Percentiles rank a stretch among this genome's conserved stretches.
phyloP scores from a whole-genome alignment of 2,329 filamentous ascomycete genomes.

The Kalmusia sp. region DNA sequence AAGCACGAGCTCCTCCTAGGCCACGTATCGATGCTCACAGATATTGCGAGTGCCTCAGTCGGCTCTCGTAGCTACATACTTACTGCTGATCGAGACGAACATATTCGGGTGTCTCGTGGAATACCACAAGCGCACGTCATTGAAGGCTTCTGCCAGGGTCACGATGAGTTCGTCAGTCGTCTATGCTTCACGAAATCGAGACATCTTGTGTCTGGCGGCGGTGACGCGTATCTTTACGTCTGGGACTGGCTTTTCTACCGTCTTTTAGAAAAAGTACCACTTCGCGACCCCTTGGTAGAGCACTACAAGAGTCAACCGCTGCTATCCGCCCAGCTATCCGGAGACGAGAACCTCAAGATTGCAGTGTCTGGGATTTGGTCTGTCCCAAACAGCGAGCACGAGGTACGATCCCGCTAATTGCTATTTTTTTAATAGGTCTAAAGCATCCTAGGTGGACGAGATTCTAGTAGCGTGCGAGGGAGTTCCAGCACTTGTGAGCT shows the following conservation, averaged over 20 bases:
- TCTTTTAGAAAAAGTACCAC: slow-evolving; percentile 61
- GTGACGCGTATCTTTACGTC: slow-evolving; percentile 77
- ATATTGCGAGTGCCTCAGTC: slow-evolving; percentile 65
- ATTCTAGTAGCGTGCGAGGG: slow-evolving; percentile 54
- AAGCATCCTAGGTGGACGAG: slow-evolving; percentile 24
- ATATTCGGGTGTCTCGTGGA: slow-evolving; percentile 86
- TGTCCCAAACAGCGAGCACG: slow-evolving; percentile 24
- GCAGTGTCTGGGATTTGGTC: slow-evolving; percentile 62
- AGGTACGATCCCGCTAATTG: slow-evolving; percentile 48
- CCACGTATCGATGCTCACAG: slow-evolving; percentile 94
- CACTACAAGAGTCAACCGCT: slow-evolving; percentile 27
- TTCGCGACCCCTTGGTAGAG: slow-evolving; percentile 31
- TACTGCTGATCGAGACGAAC: slow-evolving; percentile 75
- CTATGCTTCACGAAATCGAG: slow-evolving; percentile 71
- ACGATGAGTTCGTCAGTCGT: slow-evolving; percentile 82
- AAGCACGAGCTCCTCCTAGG: slow-evolving; percentile 82
- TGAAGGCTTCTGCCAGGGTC: slow-evolving; percentile 87
- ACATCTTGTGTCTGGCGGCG: slow-evolving; percentile 84
- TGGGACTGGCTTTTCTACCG: slow-evolving; percentile 78
- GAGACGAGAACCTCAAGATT: slow-evolving; percentile 39
- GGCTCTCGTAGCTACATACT: slow-evolving; percentile 66
- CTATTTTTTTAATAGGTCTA: background rate
- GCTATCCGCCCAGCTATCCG: slow-evolving; percentile 11
- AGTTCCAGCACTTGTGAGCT: slow-evolving; percentile 69
- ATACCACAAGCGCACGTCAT: slow-evolving; percentile 86